phyloP scores from a whole-genome alignment of 441 rosid species.

The Adansonia madagascariensis region DNA sequence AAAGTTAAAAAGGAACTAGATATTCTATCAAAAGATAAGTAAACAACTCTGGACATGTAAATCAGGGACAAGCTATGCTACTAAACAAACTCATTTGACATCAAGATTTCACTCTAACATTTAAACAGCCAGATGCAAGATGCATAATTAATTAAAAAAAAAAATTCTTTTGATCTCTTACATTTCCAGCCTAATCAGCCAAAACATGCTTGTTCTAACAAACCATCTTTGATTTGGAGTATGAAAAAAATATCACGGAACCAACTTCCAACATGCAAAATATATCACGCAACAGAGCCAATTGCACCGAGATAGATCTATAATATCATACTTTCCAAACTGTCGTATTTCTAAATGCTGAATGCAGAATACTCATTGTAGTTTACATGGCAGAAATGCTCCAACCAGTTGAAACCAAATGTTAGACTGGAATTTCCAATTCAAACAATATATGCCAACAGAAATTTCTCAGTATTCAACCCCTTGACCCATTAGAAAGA shows the following conservation, averaged over 20 bases:
- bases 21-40: not conserved
- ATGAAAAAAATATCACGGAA: not conserved
- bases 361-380: not conserved
- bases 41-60: not conserved
- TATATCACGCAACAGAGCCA: not conserved
- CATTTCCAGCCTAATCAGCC: not conserved
- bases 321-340: not conserved
- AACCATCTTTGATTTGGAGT: not conserved
- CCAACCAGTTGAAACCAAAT: not conserved
- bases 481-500: not conserved
- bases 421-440: not conserved
- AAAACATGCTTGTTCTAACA: not conserved
- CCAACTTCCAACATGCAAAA: not conserved
- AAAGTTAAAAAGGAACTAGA: not conserved
- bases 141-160: not conserved
- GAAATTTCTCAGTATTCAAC: not conserved
- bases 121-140: not conserved
- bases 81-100: not conserved
- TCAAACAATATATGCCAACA: not conserved
- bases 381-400: conserved; percentile 8
- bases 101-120: not conserved
- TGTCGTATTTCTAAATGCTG: conserved; percentile 4
- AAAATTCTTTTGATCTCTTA: not conserved
- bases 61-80: not conserved
- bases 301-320: too few relatives aligned